Evolutionary conservation across 129 eudicot genomes (phyloP), one percentile per base, ranked within the genome.

Genomic region (Artemisia tridentata): DNA sequence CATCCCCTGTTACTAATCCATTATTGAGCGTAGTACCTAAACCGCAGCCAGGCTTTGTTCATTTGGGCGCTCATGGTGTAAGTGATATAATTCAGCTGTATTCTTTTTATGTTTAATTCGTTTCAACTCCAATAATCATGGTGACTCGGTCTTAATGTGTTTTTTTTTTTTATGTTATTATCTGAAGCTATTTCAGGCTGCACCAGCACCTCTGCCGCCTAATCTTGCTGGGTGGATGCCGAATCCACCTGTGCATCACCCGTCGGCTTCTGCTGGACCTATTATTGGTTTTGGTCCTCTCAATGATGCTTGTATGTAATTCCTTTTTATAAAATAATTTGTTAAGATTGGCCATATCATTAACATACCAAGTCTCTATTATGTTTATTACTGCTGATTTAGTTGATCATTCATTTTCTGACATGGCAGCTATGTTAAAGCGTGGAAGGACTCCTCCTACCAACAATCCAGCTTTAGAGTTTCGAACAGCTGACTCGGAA

Each of bases 41-140:
- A 65, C 80, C 88, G 43, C 81, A 88, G 43, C 79, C 81, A 25
- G 95, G 85, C 9, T 88, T 88, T 80, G 86, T 86, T 41, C 90
- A 95, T 41, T 63, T 88, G 56, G 86, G 88, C 51, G 86, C 86
- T 81, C 95, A 83, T 80, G 85, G 86, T 75, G 97, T 91, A 88
- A 88, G 95, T 82, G 65, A 65, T 31, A 41, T 53, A 14, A 77
- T 31, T 38, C 5, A 72, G 54, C 48, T 60, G 7, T 3, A 49
- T 56, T 13, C 45, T 54, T 58, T 64, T 11, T 27, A 67, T 34
- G n/a, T 45, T 23, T 53, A 2, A 3, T 21, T 25, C n/a, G 65
- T 72, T 64, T 83, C 52, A 64, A 79, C 14, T 43, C 11, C 14
- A 20, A 48, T 68, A 6, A 21, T 38, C 17, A 78, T 23, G 41